Evolutionary conservation across 1,139 yeast species (phyloP), one percentile per base, ranked within the genome.

Genomic region (Yamadazyma friedrichii): DNA sequence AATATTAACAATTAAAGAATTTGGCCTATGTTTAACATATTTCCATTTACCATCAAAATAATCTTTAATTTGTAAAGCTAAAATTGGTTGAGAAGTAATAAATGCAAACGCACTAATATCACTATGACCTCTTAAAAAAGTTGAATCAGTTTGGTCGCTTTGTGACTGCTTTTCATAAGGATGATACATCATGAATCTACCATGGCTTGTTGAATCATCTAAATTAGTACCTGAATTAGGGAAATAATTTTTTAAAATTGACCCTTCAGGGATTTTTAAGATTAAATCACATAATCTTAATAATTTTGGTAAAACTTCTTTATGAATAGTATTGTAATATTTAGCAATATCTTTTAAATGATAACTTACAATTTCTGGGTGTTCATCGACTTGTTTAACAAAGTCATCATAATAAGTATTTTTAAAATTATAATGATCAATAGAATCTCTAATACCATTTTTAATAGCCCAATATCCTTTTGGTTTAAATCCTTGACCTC

Each of bases 111-210:
- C 79, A 39, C 73, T 64, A 31, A 69, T 64, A 53, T 76, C 80
- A 11, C 77, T 68, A 45, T 75, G 80, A 1, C 80, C 80, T 42
- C 80, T 59, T 24, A 75, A 56, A 75, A 75, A 73, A 9, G 72
- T 73, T 16, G 62, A 59, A 13, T 61, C 59, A 0, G 68, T 63
- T 39, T 56, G 55, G 25, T 42, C 41, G 42, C 40, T 39, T 16
- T 24, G 22, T 4, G 20, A 39, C 13, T 42, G 42, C 4, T 13
- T 60, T n/a, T 61, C 57, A 46, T 62, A 61, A 6, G 70, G 70
- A 38, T 63, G 61, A 46, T 72, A 72, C 42, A 64, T 46, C 70
- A 72, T 66, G 36, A 70, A 58, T 39, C 78, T 56, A 1, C 74
- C 76, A 46, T 63, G 65, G 1, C 76, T 72, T 2, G 65, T 62